phyloP scores from a whole-genome alignment of 805 yeast species.

The Osmozyma mogii region DNA sequence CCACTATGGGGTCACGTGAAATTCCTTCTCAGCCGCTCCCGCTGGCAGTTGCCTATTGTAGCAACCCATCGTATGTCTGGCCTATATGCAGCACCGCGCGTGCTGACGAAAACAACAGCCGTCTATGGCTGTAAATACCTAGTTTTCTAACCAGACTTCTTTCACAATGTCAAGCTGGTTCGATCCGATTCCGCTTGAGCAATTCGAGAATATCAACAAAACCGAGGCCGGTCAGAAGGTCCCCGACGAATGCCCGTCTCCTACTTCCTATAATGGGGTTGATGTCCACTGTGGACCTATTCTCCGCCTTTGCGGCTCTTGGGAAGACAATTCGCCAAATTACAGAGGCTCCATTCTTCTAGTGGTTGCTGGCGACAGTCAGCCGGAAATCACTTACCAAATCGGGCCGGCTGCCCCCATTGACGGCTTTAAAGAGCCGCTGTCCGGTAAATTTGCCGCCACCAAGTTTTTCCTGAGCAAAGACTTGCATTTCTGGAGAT shows the following conservation, averaged over 20 bases:
- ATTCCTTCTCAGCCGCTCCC: no score
- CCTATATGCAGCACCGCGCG: no score
- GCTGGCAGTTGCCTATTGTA: no score
- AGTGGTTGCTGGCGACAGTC: slow-evolving; percentile 42
- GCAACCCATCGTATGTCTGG: no score
- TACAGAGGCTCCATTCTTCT: slow-evolving; percentile 68
- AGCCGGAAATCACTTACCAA: slow-evolving; percentile 26
- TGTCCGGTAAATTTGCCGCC: slow-evolving; percentile 41
- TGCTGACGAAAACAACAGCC: no score
- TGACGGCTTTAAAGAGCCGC: slow-evolving; percentile 3
- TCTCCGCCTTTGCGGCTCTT: slow-evolving; percentile 56
- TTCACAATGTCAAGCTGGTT: no score
- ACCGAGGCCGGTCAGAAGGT: slow-evolving; percentile 12
- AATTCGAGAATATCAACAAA: slow-evolving; percentile 20
- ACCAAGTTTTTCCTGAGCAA: slow-evolving; percentile 36
- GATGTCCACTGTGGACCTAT: slow-evolving; percentile 71
- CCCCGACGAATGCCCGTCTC: slow-evolving; percentile 24
- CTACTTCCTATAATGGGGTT: slow-evolving; percentile 21
- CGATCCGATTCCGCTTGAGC: slow-evolving; percentile 21
- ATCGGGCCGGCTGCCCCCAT: slow-evolving; percentile 27
- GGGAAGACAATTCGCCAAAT: slow-evolving; percentile 37
- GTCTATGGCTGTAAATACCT: no score
- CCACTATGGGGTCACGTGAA: no score
- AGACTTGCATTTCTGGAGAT: slow-evolving; percentile 57
- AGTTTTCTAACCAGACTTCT: no score